A percentile compares a stretch with the other conserved stretches of the same genome.
phyloP scores from a whole-genome alignment of 108 stramenopile species.

The Cyclotella distinguenda region DNA sequence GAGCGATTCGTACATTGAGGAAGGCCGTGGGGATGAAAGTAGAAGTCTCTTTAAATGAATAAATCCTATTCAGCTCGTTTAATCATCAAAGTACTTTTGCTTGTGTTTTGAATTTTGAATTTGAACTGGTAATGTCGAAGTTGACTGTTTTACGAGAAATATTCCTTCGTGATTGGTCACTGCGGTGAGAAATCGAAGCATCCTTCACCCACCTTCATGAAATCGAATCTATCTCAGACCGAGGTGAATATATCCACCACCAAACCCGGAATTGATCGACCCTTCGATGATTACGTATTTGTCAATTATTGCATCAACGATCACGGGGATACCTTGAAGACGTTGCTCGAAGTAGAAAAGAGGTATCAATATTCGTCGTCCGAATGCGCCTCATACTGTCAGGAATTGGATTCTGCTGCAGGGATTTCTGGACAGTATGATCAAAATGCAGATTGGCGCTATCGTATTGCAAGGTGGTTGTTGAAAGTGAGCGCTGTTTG shows the following conservation, averaged over 20 bases:
- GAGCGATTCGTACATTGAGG: slow-evolving; percentile 10
- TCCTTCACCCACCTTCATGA: too few species aligned
- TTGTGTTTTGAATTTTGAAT: too few species aligned
- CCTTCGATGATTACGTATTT: slow-evolving; percentile 10
- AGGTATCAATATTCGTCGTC: background rate
- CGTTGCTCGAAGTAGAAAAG: slow-evolving; percentile 17
- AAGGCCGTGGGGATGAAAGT: slow-evolving; percentile 11
- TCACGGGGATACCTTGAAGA: background rate
- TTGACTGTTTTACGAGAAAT: too few species aligned
- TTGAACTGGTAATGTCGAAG: too few species aligned
- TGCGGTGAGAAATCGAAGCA: too few species aligned
- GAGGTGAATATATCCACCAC: too few species aligned
- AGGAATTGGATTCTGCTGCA: slow-evolving; percentile 15
- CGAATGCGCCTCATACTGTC: slow-evolving; percentile 6
- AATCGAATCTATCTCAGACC: too few species aligned
- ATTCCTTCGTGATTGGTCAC: too few species aligned
- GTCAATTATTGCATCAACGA: slow-evolving; percentile 9
- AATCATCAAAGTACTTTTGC: too few species aligned
- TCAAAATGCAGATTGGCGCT: slow-evolving; percentile 28
- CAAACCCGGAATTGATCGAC: background rate
- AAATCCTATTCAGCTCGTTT: too few species aligned
- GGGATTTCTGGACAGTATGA: background rate
- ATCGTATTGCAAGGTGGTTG: slow-evolving; percentile 40
- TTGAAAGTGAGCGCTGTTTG: slow-evolving; percentile 28
- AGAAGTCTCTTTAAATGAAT: background rate